Percentiles rank a stretch among this genome's conserved stretches.
Evolutionary conservation across 1,284 basidiomycete genomes (phyloP).

Genomic region (Ceratobasidium theobromae): DNA sequence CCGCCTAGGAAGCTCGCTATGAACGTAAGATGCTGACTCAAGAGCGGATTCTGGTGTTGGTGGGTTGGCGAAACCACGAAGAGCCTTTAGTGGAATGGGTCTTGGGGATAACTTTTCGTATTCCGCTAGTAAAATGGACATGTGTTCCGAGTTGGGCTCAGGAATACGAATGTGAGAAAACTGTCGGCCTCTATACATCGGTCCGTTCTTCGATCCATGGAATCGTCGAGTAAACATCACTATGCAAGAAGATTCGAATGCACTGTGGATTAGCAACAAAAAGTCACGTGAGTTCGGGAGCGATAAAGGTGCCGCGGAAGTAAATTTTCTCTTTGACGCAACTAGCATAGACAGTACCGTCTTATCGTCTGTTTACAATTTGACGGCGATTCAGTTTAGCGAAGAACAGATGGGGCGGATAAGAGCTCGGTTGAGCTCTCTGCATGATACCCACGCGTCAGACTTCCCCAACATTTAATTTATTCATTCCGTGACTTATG

Average conservation of each 20-base stretch:
- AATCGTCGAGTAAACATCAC: background rate
- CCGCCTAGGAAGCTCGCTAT: constrained; percentile 71
- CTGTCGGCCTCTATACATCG: background rate
- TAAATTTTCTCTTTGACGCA: constrained; percentile 13
- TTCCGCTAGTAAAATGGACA: constrained; percentile 48
- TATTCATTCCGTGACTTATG: background rate
- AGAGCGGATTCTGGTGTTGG: constrained; percentile 67
- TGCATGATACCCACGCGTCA: constrained; percentile 18
- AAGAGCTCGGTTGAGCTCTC: constrained; percentile 8
- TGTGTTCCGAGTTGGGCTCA: constrained; percentile 20
- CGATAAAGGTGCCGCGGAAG: background rate
- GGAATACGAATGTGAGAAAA: constrained; percentile 22
- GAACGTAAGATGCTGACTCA: constrained; percentile 65
- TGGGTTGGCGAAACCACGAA: constrained; percentile 72
- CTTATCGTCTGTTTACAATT: constrained; percentile 1
- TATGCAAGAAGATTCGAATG: background rate
- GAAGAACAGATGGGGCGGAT: constrained; percentile 25
- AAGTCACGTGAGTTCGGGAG: constrained; percentile 8
- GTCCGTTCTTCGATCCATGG: background rate
- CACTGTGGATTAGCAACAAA: background rate
- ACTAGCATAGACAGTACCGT: constrained; percentile 25
- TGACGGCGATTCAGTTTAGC: constrained; percentile 30
- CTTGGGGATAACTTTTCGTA: constrained; percentile 59
- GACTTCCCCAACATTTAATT: constrained; percentile 27
- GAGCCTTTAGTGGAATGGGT: constrained; percentile 65